Evolutionary conservation across 2,329 filamentous ascomycete genomes (phyloP).

Genomic region (Epichloe festucae): DNA sequence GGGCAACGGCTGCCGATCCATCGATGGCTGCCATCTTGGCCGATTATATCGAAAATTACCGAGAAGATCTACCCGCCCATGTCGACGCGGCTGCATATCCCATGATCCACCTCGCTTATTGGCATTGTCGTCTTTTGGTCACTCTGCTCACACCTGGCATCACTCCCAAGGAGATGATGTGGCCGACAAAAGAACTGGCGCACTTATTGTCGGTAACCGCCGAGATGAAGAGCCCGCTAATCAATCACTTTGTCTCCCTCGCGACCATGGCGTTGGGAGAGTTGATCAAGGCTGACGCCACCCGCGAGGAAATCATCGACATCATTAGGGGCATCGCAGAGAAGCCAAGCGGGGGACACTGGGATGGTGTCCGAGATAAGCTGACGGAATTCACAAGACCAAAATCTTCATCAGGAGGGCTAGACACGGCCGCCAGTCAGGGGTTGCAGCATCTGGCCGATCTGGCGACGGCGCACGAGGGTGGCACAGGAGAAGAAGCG

Average conservation of each 20-base stretch:
- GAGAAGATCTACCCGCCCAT: slow-evolving; percentile 47
- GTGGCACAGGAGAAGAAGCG: slow-evolving; percentile 18
- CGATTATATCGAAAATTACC: slow-evolving; percentile 44
- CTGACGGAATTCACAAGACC: slow-evolving; percentile 22
- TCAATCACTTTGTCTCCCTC: slow-evolving; percentile 53
- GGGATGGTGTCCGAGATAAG: slow-evolving; percentile 43
- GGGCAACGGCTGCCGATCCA: slow-evolving; percentile 21
- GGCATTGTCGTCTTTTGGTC: slow-evolving; percentile 53
- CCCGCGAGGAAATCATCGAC: slow-evolving; percentile 42
- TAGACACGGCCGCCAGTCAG: slow-evolving; percentile 32
- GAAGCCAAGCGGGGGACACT: slow-evolving; percentile 35
- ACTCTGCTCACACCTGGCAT: slow-evolving; percentile 45
- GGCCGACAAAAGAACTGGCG: slow-evolving; percentile 45
- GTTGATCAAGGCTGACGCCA: slow-evolving; percentile 40
- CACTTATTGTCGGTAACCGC: slow-evolving; percentile 42
- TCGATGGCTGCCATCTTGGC: slow-evolving; percentile 21
- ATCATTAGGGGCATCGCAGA: slow-evolving; percentile 45
- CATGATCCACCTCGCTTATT: slow-evolving; percentile 54
- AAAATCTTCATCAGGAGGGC: slow-evolving; percentile 17
- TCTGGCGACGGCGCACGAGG: slow-evolving; percentile 32
- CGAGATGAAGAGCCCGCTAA: slow-evolving; percentile 47
- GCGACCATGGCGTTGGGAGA: slow-evolving; percentile 48
- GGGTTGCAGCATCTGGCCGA: slow-evolving; percentile 51
- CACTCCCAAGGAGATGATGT: slow-evolving; percentile 44
- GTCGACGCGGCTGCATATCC: slow-evolving; percentile 39